Evolutionary conservation across 768 basidiomycete species (phyloP).

Genomic region (Serendipita sp.): DNA sequence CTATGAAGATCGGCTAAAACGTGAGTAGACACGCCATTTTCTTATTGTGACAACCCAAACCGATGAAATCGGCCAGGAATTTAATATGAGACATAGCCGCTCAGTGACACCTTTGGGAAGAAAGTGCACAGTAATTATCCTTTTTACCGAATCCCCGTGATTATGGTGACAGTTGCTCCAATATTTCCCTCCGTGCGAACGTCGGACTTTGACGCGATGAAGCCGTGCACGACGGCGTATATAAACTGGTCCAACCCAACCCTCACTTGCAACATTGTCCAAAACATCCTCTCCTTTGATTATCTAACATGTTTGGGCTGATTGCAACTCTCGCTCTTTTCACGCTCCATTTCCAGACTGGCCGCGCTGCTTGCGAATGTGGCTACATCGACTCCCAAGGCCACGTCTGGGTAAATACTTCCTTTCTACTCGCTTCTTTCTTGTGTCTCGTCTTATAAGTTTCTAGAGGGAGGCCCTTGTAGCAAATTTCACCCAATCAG

Average conservation of each 20-base stretch:
- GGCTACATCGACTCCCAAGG: conserved; percentile 10
- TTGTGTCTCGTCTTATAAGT: not conserved
- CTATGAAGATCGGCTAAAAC: not conserved
- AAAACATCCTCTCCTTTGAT: no score
- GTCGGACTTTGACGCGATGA: no score
- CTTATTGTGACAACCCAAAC: no score
- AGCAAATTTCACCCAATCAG: conserved; percentile 9
- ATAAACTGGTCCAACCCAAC: no score
- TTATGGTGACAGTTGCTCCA: not conserved
- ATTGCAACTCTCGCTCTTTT: not conserved
- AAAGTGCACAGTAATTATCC: no score
- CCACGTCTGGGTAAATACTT: conserved; percentile 8
- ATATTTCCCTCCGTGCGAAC: not conserved
- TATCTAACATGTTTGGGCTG: not conserved
- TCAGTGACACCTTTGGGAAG: no score
- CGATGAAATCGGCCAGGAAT: no score
- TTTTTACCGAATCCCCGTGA: no score
- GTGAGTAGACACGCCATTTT: no score
- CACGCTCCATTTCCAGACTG: not conserved
- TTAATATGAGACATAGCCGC: no score
- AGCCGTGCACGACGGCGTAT: no score
- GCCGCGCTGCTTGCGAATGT: conserved; percentile 7
- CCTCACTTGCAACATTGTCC: no score
- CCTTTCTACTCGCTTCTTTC: not conserved
- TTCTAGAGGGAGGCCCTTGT: conserved; percentile 10